Evolutionary conservation across 1,139 yeast species (phyloP), one percentile per base, ranked within the genome.

Genomic region (Zygosaccharomyces pseudobailii): DNA sequence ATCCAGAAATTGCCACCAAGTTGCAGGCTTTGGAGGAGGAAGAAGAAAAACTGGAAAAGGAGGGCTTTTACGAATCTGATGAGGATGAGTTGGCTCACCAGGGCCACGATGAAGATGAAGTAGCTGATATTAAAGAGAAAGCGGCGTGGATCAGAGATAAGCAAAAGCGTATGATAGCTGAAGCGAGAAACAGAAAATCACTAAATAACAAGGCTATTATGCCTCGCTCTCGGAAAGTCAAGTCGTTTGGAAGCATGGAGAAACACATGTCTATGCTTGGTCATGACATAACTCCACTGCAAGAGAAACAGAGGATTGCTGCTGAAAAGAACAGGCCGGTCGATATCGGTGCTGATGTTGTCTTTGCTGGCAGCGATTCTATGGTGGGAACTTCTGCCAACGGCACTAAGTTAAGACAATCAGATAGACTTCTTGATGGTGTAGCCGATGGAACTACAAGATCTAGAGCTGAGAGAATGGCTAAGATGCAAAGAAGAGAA

Each of bases 61-160:
- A 90, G 72, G 99, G 99, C 27, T 94, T 94, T 74, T 92, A 92
- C 70, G 94, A 89, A 59, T 84, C 95, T 38, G 96, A 89, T 63
- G 82, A 84, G 43, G 94, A 84, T 46, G 77, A 80, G 55, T 92
- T 88, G 63, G 80, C 89, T 39, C 95, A 85, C 63, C 81, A 83
- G 43, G 95, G 85, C 47, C 74, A 78, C 54, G 82, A 76, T 58
- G 78, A 74, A 51, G 87, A 80, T 51, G 95, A 86, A 56, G 73
- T 78, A 35, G 80, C 74, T 40, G 96, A 87, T 46, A 76, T 92
- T 51, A 79, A 76, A 59, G 92, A 83, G 55, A 92, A 92, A 73
- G 98, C 98, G 27, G 75, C 71, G 51, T 92, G 97, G 97, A 89
- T 92, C 61, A 85, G 98, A 71, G 82, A 89, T 68, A 89, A 88